These are phyloP conservation scores for Neonectria magnoliae DNA, from an alignment of 2,329 filamentous ascomycete species.

Conservation along the genomic window DNA sequence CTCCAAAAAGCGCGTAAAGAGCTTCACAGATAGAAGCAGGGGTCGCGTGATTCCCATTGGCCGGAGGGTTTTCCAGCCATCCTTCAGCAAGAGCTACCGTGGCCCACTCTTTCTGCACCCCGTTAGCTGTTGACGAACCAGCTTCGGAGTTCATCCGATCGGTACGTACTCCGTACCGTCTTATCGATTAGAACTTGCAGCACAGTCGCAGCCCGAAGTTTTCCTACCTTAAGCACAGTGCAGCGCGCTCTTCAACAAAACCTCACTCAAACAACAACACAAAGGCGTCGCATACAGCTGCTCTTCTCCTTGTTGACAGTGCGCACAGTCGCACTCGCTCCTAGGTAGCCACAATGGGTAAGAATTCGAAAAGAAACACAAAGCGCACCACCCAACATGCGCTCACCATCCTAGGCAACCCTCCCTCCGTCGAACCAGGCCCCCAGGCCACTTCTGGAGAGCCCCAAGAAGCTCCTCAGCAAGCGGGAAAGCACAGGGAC, in stretches of 20 bases:
- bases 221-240: conserved; percentile 28
- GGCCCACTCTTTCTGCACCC: neutral
- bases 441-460: conserved; percentile 18
- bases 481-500: conserved; percentile 20
- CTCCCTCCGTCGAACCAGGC: conserved; percentile 18
- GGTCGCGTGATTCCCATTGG: conserved; percentile 13
- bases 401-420: conserved; percentile 34
- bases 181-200: neutral
- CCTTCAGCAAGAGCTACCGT: neutral
- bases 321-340: conserved; percentile 25
- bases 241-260: neutral
- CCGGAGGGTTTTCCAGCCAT: neutral
- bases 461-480: conserved; percentile 20
- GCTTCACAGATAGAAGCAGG: conserved; percentile 6
- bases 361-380: conserved; percentile 34
- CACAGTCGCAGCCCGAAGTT: neutral
- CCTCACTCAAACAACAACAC: neutral
- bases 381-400: conserved; percentile 23
- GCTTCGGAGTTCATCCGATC: neutral
- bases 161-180: neutral
- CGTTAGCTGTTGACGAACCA: neutral
- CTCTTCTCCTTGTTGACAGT: conserved; percentile 13
- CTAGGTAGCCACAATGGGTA: conserved; percentile 36
- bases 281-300: neutral
- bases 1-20: conserved; percentile 25